Evolutionary conservation across 164 flowering plant species (phyloP).

Genomic region (Buxus sempervirens): DNA sequence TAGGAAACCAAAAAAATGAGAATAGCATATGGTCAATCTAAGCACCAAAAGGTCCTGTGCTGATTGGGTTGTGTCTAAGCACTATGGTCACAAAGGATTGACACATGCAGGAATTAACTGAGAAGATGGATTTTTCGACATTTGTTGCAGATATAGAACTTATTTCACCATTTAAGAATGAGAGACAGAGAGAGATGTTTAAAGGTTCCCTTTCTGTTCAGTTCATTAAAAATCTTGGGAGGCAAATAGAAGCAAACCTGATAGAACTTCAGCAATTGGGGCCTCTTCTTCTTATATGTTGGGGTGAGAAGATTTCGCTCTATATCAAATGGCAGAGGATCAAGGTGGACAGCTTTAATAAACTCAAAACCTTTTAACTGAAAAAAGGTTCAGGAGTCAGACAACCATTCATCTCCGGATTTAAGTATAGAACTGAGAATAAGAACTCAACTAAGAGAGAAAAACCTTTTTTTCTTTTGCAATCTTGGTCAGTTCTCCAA

Average conservation of each 20-base stretch:
- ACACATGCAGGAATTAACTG: too few species aligned
- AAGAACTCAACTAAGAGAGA: background rate
- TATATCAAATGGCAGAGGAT: conserved; percentile 87
- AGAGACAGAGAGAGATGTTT: too few species aligned
- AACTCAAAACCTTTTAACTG: conserved; percentile 98
- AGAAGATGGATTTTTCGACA: too few species aligned
- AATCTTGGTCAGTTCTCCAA: conserved; percentile 71
- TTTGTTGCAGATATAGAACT: too few species aligned
- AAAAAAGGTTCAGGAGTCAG: conserved; percentile 12
- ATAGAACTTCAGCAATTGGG: conserved; percentile 86
- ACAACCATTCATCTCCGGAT: background rate
- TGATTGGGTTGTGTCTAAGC: too few species aligned
- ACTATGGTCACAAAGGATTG: too few species aligned
- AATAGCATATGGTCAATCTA: background rate
- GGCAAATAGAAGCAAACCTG: conserved; percentile 46
- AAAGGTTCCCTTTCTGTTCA: too few species aligned
- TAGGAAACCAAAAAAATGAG: background rate
- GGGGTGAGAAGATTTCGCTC: conserved; percentile 97
- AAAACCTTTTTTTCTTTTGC: conserved; percentile 86
- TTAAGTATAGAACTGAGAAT: background rate
- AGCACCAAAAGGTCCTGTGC: background rate
- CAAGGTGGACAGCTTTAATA: conserved; percentile 81
- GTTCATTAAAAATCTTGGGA: too few species aligned
- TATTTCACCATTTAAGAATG: too few species aligned
- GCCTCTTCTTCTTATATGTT: conserved; percentile 94